Evolutionary conservation across 495 filamentous ascomycete species (phyloP).

Genomic region (Parmelia sp.): DNA sequence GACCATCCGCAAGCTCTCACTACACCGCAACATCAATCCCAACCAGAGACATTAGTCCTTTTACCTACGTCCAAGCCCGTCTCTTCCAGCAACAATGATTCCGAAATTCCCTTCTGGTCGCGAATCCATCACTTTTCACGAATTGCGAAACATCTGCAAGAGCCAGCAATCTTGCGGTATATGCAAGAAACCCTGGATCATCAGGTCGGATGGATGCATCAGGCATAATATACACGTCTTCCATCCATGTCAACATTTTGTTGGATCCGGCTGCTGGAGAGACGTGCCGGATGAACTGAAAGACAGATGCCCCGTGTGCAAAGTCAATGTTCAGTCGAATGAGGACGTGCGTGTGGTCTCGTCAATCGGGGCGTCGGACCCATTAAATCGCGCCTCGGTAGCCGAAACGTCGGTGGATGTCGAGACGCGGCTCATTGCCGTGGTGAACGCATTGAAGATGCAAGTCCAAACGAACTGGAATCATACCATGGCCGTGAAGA

Average conservation of each 20-base stretch:
- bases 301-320: background rate
- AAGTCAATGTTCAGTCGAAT: background rate
- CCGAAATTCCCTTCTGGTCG: background rate
- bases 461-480: background rate
- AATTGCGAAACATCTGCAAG: background rate
- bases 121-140: background rate
- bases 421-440: too few species aligned
- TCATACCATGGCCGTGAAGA: background rate
- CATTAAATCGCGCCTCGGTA: background rate
- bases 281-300: background rate
- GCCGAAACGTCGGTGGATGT: background rate
- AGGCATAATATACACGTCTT: background rate
- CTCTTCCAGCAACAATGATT: background rate
- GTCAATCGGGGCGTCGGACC: background rate
- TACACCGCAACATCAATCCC: background rate
- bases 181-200: background rate
- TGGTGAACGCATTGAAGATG: too few species aligned
- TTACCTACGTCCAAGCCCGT: background rate
- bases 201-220: background rate
- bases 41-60: background rate
- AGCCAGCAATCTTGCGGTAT: background rate
- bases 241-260: conserved; percentile 1
- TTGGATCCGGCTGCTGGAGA: background rate
- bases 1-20: background rate
- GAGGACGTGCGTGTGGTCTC: background rate